These are phyloP conservation scores for Lobosporangium transversale DNA, from an alignment of 192 early-diverging fungal species.

Conservation along the genomic window DNA sequence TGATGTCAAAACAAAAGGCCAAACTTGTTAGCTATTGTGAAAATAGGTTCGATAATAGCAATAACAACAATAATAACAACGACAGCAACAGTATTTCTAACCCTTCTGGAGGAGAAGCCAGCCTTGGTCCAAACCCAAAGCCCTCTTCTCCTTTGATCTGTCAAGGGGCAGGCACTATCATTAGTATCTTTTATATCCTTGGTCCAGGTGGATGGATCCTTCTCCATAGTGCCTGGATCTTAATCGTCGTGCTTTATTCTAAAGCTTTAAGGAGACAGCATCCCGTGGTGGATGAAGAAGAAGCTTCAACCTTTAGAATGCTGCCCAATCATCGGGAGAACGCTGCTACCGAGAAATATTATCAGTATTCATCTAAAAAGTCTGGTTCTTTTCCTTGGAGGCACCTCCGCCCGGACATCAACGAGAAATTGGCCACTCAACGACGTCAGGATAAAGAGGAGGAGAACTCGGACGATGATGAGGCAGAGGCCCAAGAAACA, in stretches of 20 bases:
- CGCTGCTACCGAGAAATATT: no score
- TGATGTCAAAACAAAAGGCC: conserved; percentile 34
- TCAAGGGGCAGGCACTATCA: not conserved
- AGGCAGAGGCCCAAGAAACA: not conserved
- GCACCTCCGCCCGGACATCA: no score
- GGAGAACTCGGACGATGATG: conserved; percentile 6
- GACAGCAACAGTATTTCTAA: not conserved
- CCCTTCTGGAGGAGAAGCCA: not conserved
- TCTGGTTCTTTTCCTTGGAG: no score
- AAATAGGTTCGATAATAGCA: not conserved
- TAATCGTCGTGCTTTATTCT: conserved; percentile 34
- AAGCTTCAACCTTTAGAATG: not conserved
- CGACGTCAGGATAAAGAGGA: not conserved
- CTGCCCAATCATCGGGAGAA: not conserved
- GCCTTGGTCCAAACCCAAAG: not conserved
- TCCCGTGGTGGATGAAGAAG: conserved; percentile 14
- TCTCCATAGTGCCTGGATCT: conserved; percentile 33
- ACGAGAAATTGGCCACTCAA: no score
- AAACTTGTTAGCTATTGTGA: conserved; percentile 34
- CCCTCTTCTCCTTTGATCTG: not conserved
- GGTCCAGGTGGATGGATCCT: conserved; percentile 48
- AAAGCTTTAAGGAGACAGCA: conserved; percentile 25
- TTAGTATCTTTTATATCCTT: conserved; percentile 25
- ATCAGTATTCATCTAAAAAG: not conserved
- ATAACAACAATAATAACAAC: not conserved